These are phyloP conservation scores for Rhizopogon vesiculosus DNA, from an alignment of 768 basidiomycete species.

Conservation along the genomic window DNA sequence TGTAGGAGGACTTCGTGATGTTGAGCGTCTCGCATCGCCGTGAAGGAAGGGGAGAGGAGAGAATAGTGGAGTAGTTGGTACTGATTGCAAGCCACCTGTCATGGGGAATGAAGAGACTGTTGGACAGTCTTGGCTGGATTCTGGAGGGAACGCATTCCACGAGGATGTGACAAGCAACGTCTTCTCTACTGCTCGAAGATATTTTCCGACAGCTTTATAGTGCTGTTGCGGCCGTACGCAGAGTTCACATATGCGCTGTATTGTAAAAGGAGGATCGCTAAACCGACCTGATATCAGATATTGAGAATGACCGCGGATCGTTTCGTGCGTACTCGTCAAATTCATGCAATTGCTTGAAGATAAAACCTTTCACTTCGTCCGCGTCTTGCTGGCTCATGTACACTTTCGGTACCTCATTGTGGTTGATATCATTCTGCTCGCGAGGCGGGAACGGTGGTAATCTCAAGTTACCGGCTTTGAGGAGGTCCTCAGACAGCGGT, in stretches of 20 bases:
- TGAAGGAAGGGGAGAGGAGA: constrained; percentile 87
- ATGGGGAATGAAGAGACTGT: constrained; percentile 31
- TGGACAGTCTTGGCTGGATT: constrained; percentile 26
- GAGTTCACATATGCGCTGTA: constrained; percentile 86
- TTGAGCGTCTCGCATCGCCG: constrained; percentile 74
- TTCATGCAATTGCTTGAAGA: constrained; percentile 64
- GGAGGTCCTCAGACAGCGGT: constrained; percentile 37
- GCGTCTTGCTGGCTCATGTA: constrained; percentile 63
- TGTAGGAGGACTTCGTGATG: constrained; percentile 75
- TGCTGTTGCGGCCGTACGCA: constrained; percentile 61
- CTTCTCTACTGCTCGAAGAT: constrained; percentile 82
- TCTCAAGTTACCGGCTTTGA: constrained; percentile 57
- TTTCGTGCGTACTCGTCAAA: constrained; percentile 61
- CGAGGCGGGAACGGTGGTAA: constrained; percentile 72
- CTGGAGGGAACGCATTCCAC: constrained; percentile 62
- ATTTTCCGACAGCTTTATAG: constrained; percentile 80
- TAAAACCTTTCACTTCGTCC: constrained; percentile 44
- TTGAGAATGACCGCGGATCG: background rate
- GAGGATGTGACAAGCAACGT: constrained; percentile 81
- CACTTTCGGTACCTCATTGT: constrained; percentile 49
- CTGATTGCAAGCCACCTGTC: constrained; percentile 44
- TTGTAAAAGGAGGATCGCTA: constrained; percentile 76
- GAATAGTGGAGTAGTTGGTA: constrained; percentile 77
- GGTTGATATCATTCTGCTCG: constrained; percentile 41
- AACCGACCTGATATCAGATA: constrained; percentile 4